These are phyloP conservation scores for Cyberlindnera maritima DNA, from an alignment of 805 yeast genomes.

Conservation along the genomic window DNA sequence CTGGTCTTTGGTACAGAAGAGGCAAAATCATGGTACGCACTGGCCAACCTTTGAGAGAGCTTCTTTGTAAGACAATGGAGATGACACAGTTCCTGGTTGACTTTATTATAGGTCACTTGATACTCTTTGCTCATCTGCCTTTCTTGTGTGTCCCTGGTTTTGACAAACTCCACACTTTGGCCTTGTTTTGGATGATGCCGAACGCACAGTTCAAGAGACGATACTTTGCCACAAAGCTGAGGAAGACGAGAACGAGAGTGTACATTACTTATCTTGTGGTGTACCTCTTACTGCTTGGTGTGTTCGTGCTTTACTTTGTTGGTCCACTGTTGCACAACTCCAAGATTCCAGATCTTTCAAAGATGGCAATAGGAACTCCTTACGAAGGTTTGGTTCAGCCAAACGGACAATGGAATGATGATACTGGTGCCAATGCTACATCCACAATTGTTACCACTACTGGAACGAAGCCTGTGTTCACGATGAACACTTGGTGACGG, in stretches of 20 bases:
- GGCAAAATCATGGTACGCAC: background rate
- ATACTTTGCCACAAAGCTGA: slow-evolving; percentile 8
- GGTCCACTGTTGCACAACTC: slow-evolving; percentile 42
- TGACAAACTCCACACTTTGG: slow-evolving; percentile 63
- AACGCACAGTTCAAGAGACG: slow-evolving; percentile 35
- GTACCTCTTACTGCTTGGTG: slow-evolving; percentile 40
- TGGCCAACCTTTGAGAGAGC: slow-evolving; percentile 65
- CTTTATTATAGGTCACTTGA: slow-evolving; percentile 53
- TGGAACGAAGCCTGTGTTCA: slow-evolving; percentile 32
- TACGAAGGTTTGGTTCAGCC: slow-evolving; percentile 56
- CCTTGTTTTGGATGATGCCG: slow-evolving; percentile 68
- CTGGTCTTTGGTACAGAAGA: slow-evolving; percentile 43
- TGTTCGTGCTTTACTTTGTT: slow-evolving; percentile 40
- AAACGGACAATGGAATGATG: slow-evolving; percentile 56
- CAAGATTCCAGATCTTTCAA: slow-evolving; percentile 23
- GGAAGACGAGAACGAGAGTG: slow-evolving; percentile 38
- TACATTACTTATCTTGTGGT: slow-evolving; percentile 22
- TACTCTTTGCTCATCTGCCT: slow-evolving; percentile 59
- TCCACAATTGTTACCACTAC: slow-evolving; percentile 37
- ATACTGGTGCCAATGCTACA: slow-evolving; percentile 61
- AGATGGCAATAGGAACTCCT: slow-evolving; percentile 23
- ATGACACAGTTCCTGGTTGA: slow-evolving; percentile 68
- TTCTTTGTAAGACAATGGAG: slow-evolving; percentile 59
- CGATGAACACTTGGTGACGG: slow-evolving; percentile 31
- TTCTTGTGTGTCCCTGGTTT: slow-evolving; percentile 59